phyloP scores from a whole-genome alignment of 2,329 filamentous ascomycete species.

The Cercospora zeae-maydis region DNA sequence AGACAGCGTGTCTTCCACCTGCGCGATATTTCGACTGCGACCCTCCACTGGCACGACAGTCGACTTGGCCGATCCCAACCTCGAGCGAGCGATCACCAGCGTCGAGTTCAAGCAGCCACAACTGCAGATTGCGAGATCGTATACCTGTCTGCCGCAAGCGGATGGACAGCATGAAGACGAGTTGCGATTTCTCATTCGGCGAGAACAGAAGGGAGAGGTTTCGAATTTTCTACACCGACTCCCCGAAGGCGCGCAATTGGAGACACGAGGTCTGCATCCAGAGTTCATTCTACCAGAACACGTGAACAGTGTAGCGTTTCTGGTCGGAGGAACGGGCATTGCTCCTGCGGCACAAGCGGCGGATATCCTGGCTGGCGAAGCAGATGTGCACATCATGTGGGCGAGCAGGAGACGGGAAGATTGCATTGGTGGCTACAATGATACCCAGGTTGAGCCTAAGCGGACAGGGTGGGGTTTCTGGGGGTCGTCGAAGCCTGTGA shows the following conservation, averaged over 20 bases:
- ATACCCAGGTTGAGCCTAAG: conserved; percentile 38
- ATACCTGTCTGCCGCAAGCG: conserved; percentile 74
- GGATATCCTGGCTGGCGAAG: conserved; percentile 51
- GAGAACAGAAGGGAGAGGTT: conserved; percentile 76
- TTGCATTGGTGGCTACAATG: conserved; percentile 58
- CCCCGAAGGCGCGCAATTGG: conserved; percentile 58
- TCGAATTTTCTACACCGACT: conserved; percentile 73
- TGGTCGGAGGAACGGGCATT: conserved; percentile 90
- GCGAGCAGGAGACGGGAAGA: conserved; percentile 67
- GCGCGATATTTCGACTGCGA: conserved; percentile 64
- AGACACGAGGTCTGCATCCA: conserved; percentile 72
- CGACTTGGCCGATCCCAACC: conserved; percentile 20
- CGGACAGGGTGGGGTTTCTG: conserved; percentile 21
- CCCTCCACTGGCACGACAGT: conserved; percentile 34
- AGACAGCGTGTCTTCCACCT: conserved; percentile 62
- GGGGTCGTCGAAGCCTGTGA: conserved; percentile 7
- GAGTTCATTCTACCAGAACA: conserved; percentile 58
- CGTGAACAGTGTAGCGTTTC: conserved; percentile 65
- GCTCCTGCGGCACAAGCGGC: conserved; percentile 83
- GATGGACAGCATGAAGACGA: conserved; percentile 36
- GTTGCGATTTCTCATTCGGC: conserved; percentile 74
- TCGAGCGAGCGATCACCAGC: conserved; percentile 67
- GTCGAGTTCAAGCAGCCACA: conserved; percentile 94
- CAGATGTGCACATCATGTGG: conserved; percentile 71
- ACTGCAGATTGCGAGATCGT: conserved; percentile 84